Percentiles rank a stretch among this genome's conserved stretches.
phyloP scores from a whole-genome alignment of 176 grass and related monocot genomes.

The Rhynchospora tenuis region DNA sequence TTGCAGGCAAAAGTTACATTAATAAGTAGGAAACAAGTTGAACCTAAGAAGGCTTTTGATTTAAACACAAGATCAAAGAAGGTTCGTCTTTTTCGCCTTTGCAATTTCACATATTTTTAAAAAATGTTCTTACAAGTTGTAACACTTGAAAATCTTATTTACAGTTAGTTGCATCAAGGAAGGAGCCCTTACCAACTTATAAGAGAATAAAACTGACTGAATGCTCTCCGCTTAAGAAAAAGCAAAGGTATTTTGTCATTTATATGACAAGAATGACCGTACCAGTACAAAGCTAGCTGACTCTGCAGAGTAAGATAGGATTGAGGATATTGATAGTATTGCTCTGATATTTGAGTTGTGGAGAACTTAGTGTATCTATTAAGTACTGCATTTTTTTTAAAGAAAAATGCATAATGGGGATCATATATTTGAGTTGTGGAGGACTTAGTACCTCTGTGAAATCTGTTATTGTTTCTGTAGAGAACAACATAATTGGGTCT shows the following conservation, averaged over 20 bases:
- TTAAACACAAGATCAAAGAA: conserved; percentile 7
- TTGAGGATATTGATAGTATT: not conserved
- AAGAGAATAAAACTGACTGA: conserved; percentile 12
- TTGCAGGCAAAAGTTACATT: not conserved
- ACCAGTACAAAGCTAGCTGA: not conserved
- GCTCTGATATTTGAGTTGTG: not conserved
- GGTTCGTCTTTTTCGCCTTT: not conserved
- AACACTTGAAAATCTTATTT: not conserved
- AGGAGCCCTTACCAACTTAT: not conserved
- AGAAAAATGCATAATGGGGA: not conserved
- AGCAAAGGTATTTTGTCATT: conserved; percentile 16
- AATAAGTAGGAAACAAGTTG: not conserved
- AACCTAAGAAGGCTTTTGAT: conserved; percentile 14
- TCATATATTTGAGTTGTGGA: not conserved
- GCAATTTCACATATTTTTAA: not conserved
- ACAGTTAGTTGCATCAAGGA: conserved; percentile 1
- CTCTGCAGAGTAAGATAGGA: not conserved
- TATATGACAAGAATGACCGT: not conserved
- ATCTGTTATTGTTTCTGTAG: not conserved
- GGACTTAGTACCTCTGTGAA: not conserved
- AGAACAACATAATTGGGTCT: not conserved
- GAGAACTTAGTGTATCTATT: not conserved
- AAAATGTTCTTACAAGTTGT: not conserved
- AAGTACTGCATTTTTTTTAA: too few relatives aligned
- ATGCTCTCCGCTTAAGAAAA: conserved; percentile 14